These are phyloP conservation scores for Elongisporangium senticosum DNA, from an alignment of 352 stramenopile genomes.

Conservation along the genomic window DNA sequence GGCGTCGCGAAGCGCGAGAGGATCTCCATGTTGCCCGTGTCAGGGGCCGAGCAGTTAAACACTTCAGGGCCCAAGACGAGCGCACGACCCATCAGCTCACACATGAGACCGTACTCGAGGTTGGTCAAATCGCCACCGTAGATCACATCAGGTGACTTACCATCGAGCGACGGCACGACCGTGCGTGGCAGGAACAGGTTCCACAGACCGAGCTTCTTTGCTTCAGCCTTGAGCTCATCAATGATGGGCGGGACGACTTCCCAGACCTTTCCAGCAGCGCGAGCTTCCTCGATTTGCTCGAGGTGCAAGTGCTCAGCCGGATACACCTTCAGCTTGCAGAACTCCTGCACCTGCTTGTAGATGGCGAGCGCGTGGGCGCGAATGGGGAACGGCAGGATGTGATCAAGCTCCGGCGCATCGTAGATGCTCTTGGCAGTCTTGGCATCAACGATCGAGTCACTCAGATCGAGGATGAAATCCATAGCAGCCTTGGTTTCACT, in stretches of 20 bases:
- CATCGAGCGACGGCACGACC: slow-evolving; percentile 36
- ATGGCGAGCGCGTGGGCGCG: slow-evolving; percentile 65
- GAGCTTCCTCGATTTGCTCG: slow-evolving; percentile 52
- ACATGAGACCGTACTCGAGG: slow-evolving; percentile 95
- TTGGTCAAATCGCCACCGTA: slow-evolving; percentile 76
- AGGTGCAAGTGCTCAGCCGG: slow-evolving; percentile 87
- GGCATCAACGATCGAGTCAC: slow-evolving; percentile 26
- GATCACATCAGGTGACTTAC: slow-evolving; percentile 36
- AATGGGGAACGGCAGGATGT: slow-evolving; percentile 72
- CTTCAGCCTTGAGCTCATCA: slow-evolving; percentile 86
- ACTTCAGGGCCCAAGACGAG: slow-evolving; percentile 89
- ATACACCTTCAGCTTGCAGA: slow-evolving; percentile 88
- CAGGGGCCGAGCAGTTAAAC: slow-evolving; percentile 96
- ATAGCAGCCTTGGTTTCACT: slow-evolving; percentile 60
- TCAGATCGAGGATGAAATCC: slow-evolving; percentile 50
- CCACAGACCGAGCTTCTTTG: slow-evolving; percentile 91
- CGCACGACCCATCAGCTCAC: slow-evolving; percentile 93
- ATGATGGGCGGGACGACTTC: slow-evolving; percentile 85
- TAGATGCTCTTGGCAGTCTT: slow-evolving; percentile 32
- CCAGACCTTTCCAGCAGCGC: slow-evolving; percentile 63
- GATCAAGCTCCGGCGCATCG: slow-evolving; percentile 35
- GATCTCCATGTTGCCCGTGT: slow-evolving; percentile 99
- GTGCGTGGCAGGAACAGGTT: slow-evolving; percentile 93
- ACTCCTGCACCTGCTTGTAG: slow-evolving; percentile 82
- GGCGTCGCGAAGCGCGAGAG: slow-evolving; percentile 90